phyloP scores from a whole-genome alignment of 1,284 basidiomycete genomes.

The Bondarzewia mesenterica region DNA sequence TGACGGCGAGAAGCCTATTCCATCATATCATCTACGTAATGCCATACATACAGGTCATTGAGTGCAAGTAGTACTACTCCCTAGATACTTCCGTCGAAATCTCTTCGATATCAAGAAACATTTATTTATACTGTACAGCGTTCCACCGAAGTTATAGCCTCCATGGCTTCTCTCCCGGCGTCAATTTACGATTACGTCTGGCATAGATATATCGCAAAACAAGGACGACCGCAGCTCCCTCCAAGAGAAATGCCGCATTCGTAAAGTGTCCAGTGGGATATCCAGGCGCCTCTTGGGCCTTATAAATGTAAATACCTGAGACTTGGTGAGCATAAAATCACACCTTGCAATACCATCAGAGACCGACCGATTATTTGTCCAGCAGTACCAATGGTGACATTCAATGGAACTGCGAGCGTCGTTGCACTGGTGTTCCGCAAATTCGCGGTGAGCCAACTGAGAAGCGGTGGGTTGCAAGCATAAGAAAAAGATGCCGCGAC shows the following conservation, averaged over 20 bases:
- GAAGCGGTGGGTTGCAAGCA: slow-evolving; percentile 26
- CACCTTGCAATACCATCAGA: neutral
- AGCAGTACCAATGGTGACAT: slow-evolving; percentile 27
- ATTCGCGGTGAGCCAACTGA: slow-evolving; percentile 31
- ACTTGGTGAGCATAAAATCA: neutral
- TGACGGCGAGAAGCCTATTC: too few relatives aligned
- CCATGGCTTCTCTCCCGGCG: slow-evolving; percentile 13
- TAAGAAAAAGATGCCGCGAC: slow-evolving; percentile 28
- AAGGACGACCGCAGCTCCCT: slow-evolving; percentile 17
- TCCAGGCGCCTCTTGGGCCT: slow-evolving; percentile 22
- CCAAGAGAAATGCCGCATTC: slow-evolving; percentile 24
- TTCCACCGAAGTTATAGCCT: slow-evolving; percentile 8
- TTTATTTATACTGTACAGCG: too few relatives aligned
- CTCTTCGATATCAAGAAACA: too few relatives aligned
- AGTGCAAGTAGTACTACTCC: too few relatives aligned
- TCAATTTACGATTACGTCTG: slow-evolving; percentile 13
- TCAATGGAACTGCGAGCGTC: slow-evolving; percentile 29
- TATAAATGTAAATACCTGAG: slow-evolving; percentile 30
- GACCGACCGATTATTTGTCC: slow-evolving; percentile 28
- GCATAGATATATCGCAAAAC: slow-evolving; percentile 15
- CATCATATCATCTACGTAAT: too few relatives aligned
- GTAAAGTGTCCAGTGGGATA: slow-evolving; percentile 30
- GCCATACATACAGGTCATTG: too few relatives aligned
- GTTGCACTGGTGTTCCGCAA: slow-evolving; percentile 23
- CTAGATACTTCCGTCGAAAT: too few relatives aligned